Evolutionary conservation across 352 stramenopile genomes (phyloP).

Genomic region (Thraustochytrium striatum): DNA sequence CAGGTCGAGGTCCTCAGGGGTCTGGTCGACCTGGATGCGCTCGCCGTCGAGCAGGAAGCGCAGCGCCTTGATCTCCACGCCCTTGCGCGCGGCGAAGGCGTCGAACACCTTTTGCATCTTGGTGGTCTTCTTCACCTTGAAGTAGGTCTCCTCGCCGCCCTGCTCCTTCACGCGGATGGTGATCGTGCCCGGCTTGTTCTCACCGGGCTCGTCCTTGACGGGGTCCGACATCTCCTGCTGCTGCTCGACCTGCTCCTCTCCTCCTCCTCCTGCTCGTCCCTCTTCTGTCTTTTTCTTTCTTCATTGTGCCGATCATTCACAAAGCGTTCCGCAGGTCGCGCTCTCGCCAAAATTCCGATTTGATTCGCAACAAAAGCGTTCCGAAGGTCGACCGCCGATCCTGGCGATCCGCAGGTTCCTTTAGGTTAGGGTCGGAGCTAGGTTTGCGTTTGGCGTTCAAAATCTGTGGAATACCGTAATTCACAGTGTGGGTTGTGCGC

Average conservation of each 20-base stretch:
- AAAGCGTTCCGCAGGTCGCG: too few species aligned
- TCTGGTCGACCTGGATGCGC: slow-evolving; percentile 85
- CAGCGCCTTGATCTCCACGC: slow-evolving; percentile 75
- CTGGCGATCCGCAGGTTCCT: too few species aligned
- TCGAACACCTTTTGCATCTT: slow-evolving; percentile 98
- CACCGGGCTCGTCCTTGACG: slow-evolving; percentile 35
- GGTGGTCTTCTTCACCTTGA: slow-evolving; percentile 98
- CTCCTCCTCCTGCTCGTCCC: not conserved
- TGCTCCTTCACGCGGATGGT: slow-evolving; percentile 56
- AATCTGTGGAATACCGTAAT: too few species aligned
- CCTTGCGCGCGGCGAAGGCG: slow-evolving; percentile 89
- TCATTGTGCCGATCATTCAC: too few species aligned
- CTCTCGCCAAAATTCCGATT: too few species aligned
- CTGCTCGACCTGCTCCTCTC: not conserved
- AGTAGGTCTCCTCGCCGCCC: slow-evolving; percentile 91
- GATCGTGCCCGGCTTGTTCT: slow-evolving; percentile 6
- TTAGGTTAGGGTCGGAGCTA: too few species aligned
- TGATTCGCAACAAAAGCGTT: too few species aligned
- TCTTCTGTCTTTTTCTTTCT: not conserved
- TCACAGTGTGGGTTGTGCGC: too few species aligned
- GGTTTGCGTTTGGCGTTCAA: too few species aligned
- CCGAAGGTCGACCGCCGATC: too few species aligned
- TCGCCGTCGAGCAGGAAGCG: slow-evolving; percentile 94
- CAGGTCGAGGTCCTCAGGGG: slow-evolving; percentile 91
- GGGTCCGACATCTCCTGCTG: slow-evolving; percentile 12